Evolutionary conservation across 2,329 filamentous ascomycete species (phyloP).

Genomic region (Knufia petricola): DNA sequence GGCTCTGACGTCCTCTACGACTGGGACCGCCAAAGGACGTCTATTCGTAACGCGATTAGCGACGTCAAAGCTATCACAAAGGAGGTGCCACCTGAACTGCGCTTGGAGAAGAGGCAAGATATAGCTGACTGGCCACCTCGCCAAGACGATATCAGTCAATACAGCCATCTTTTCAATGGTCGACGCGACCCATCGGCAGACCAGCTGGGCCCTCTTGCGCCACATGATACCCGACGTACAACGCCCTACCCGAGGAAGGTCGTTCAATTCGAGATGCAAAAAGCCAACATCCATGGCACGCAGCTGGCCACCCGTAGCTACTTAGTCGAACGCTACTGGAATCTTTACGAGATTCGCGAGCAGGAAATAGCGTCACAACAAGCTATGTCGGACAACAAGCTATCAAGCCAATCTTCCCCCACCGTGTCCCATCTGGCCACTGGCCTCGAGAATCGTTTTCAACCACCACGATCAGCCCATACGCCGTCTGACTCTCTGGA

Average conservation of each 20-base stretch:
- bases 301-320: constrained; percentile 74
- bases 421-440: constrained; percentile 16
- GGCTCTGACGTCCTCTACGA: constrained; percentile 66
- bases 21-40: constrained; percentile 65
- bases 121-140: constrained; percentile 23
- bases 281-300: constrained; percentile 78
- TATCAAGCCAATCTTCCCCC: constrained; percentile 19
- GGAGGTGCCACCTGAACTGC: constrained; percentile 58
- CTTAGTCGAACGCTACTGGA: constrained; percentile 78
- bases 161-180: constrained; percentile 20
- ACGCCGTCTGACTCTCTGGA: constrained; percentile 21
- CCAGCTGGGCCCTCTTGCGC: background rate
- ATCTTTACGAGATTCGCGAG: constrained; percentile 58
- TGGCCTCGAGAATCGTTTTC: constrained; percentile 18
- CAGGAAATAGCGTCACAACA: constrained; percentile 21
- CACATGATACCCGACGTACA: constrained; percentile 13
- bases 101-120: constrained; percentile 16
- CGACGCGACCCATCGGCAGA: constrained; percentile 9
- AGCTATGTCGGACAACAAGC: constrained; percentile 14
- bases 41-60: constrained; percentile 61
- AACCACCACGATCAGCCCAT: constrained; percentile 12
- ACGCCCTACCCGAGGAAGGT: constrained; percentile 22
- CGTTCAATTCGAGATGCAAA: constrained; percentile 80
- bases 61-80: constrained; percentile 60
- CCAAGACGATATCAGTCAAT: constrained; percentile 18